Evolutionary conservation across 441 rosid species (phyloP).

Genomic region (Eutrema salsugineum): DNA sequence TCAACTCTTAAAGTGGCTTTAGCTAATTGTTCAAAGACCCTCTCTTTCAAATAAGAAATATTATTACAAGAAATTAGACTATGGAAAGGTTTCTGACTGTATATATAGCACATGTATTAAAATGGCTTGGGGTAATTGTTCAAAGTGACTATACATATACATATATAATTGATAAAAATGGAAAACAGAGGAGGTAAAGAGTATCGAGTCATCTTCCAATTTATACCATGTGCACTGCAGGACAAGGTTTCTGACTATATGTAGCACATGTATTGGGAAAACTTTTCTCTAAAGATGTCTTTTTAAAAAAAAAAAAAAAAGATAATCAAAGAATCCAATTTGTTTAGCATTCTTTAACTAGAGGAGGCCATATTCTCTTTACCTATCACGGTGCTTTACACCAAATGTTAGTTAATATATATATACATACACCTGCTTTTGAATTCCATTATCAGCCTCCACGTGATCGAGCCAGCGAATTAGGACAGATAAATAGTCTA

Average conservation of each 20-base stretch:
- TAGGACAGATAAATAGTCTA: neutral
- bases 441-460: neutral
- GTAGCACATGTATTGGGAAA: conserved; percentile 4
- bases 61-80: no score
- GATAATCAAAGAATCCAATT: neutral
- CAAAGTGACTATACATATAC: no score
- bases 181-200: conserved; percentile 10
- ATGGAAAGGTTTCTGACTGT: no score
- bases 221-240: conserved; percentile 14
- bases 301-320: no score
- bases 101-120: no score
- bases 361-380: neutral
- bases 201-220: conserved; percentile 11
- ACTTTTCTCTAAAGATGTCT: neutral
- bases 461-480: neutral
- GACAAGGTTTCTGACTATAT: conserved; percentile 14
- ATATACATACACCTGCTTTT: neutral
- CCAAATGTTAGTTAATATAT: neutral
- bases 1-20: conserved; percentile 4
- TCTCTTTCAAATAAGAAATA: no score
- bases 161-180: neutral
- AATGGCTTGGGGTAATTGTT: no score
- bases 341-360: neutral
- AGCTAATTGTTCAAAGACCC: neutral
- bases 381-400: neutral